Base-by-base conservation (phyloP, 805 yeast genomes). In the Wickerhamiella azymoides region DNA sequence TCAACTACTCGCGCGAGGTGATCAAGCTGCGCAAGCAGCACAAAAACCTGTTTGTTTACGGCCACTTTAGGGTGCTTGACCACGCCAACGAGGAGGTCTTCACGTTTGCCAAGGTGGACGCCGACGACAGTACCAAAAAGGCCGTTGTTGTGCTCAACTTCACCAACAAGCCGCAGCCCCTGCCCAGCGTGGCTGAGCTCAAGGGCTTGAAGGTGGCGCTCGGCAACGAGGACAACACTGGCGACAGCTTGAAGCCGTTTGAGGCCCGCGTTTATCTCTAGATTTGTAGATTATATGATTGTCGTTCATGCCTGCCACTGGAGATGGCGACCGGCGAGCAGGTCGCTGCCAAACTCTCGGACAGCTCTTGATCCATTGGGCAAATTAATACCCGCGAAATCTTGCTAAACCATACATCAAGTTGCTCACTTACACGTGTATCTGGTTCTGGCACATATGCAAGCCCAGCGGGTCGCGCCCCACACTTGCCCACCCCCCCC, bases 41-140 rank as follows among this genome's bases (percentile, higher is more conserved):
- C 61, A 65, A 64, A 51, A 73, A 72, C 36, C 50, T 67, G 13
- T 58, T 72, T 43, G 62, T 67, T 36, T 68, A 71, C 54, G 79
- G 80, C 19, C 56, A 57, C 35, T 69, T 73, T 48, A 65, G 66
- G 44, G 57, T 69, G 36, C 52, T 68, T 46, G 76, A 74, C 54
- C 56, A 57, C 47, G 72, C 71, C 11, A 66, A 70, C 56, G 59
- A 60, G 36, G 53, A 68, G 48, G 52, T 64, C 3, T 71, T 73
- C 54, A 59, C 69, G 8, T 73, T 60, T 57, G 52, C 61, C 33
- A 73, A 36, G 38, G 38, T 36, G 13, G 38, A 36, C 16, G 10
- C 74, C 61, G 54, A 57, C 19, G 52, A 50, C 40, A 62, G 55
- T 16, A 60, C 52, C n/a, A 53, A 62, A 39, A 60, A 54, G 42